Evolutionary conservation across 2,329 filamentous ascomycete genomes (phyloP).

Genomic region (Epicoccum nigrum): DNA sequence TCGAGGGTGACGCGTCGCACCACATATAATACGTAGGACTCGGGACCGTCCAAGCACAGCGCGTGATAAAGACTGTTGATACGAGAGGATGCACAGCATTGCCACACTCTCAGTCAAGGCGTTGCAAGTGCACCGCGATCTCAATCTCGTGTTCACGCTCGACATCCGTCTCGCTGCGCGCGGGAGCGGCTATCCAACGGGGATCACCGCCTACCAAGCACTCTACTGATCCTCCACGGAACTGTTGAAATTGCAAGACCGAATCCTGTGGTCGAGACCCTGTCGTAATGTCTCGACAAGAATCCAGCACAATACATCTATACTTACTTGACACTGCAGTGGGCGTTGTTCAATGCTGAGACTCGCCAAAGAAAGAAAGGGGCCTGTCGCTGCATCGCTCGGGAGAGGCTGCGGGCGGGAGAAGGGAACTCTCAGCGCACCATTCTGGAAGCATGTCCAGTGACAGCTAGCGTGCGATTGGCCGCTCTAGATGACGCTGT

Average conservation of each 20-base stretch:
- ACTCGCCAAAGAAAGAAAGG: constrained; percentile 9
- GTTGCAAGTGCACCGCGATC: constrained; percentile 11
- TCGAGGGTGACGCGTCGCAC: constrained; percentile 38
- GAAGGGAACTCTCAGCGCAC: not conserved
- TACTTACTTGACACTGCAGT: not conserved
- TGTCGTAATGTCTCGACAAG: constrained; percentile 7
- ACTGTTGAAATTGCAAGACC: constrained; percentile 12
- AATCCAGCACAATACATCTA: constrained; percentile 1
- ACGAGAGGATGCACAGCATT: constrained; percentile 4
- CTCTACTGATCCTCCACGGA: constrained; percentile 15
- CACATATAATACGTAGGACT: constrained; percentile 33
- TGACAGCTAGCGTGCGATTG: constrained; percentile 11
- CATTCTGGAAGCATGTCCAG: constrained; percentile 11
- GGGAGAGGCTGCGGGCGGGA: constrained; percentile 12
- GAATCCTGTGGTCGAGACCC: constrained; percentile 17
- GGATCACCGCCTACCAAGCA: constrained; percentile 13
- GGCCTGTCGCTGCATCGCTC: constrained; percentile 8
- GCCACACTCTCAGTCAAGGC: constrained; percentile 9
- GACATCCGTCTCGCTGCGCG: constrained; percentile 12
- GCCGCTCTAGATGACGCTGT: not conserved
- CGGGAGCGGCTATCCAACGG: constrained; percentile 16
- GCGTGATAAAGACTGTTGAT: not conserved
- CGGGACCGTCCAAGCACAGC: constrained; percentile 2
- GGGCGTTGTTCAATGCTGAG: constrained; percentile 1
- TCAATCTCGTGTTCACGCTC: constrained; percentile 11